phyloP scores from a whole-genome alignment of 2,329 filamentous ascomycete genomes.

The Chaetomiaceae sp. region DNA sequence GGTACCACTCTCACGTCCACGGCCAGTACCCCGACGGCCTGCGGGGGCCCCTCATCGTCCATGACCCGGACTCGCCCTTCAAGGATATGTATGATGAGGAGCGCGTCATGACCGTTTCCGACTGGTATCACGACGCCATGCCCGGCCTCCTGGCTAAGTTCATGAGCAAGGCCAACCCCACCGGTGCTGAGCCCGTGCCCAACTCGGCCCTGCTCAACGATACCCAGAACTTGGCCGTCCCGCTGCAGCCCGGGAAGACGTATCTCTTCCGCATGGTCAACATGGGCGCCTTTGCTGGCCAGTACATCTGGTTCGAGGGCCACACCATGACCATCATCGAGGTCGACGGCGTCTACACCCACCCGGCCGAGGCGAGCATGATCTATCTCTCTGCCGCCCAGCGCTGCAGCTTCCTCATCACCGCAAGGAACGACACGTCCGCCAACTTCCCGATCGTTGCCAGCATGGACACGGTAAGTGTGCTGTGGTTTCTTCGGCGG shows the following conservation, averaged over 20 bases:
- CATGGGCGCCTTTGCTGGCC: slow-evolving; percentile 64
- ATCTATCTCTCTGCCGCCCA: slow-evolving; percentile 66
- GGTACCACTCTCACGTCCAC: slow-evolving; percentile 69
- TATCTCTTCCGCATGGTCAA: slow-evolving; percentile 71
- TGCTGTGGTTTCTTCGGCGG: background rate
- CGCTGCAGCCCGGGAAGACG: slow-evolving; percentile 61
- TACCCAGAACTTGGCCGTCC: slow-evolving; percentile 53
- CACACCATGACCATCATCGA: slow-evolving; percentile 67
- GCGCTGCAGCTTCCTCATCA: slow-evolving; percentile 58
- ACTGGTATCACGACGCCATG: slow-evolving; percentile 65
- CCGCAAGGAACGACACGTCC: slow-evolving; percentile 55
- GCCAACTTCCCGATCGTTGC: slow-evolving; percentile 63
- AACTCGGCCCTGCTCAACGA: slow-evolving; percentile 68
- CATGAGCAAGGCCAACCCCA: slow-evolving; percentile 51
- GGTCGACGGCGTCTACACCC: slow-evolving; percentile 66
- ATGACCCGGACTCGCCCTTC: slow-evolving; percentile 58
- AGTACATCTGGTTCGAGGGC: slow-evolving; percentile 63
- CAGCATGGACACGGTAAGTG: slow-evolving; percentile 61
- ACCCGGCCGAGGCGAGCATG: slow-evolving; percentile 54
- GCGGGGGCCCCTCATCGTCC: slow-evolving; percentile 58
- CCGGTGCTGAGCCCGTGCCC: slow-evolving; percentile 61
- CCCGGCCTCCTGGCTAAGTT: slow-evolving; percentile 42
- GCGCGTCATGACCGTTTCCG: slow-evolving; percentile 58
- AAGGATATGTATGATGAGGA: slow-evolving; percentile 56
- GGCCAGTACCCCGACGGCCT: slow-evolving; percentile 69